Evolutionary conservation across 192 early-diverging fungal species (phyloP), one percentile per base, ranked within the genome.

Genomic region (Spizellomyces punctatus): DNA sequence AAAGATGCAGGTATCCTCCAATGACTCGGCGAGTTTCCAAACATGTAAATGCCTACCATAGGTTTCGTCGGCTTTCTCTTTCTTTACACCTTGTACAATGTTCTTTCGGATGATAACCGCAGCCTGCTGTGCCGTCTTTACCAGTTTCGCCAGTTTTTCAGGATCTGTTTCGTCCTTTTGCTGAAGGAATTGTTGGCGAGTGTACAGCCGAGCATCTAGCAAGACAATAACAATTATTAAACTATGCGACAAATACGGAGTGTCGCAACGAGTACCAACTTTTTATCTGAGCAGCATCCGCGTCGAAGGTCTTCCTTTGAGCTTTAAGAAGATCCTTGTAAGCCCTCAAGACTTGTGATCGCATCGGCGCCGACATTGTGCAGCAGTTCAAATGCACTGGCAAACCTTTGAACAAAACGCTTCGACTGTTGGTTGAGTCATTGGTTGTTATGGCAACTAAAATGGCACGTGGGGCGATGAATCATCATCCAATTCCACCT

Each of bases 81-180:
- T 59, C n/a, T 64, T 72, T 7, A 75, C 73, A 8, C 73, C 73
- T 58, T 75, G 73, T 6, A 75, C 73, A 61, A 75, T 46, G 43
- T 75, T 75, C 46, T 56, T 75, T 52, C 73, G 57, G 17, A 75
- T 68, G 54, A 75, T 75, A 42, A 57, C 59, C 2, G 73, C 73
- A 22, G 60, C 66, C 50, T 75, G 73, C 2, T 67, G 36, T 6
- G 73, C 73, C 27, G 49, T 54, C 22, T 67, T 75, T 6, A 68
- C 27, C 10, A 75, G 46, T 46, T 75, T 58, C 19, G 44, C 66
- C 21, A 75, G 5, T 52, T 59, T 42, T 14, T 45, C 73, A 12
- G 73, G 58, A 45, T 75, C 73, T 0, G 58, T 52, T 52, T 55
- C 73, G 22, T 68, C 54, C 36, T 43, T 43, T 41, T 61, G 47